A percentile compares a stretch with the other conserved stretches of the same genome.
phyloP scores from a whole-genome alignment of 2,329 filamentous ascomycete species.

The Penicillium sp. region DNA sequence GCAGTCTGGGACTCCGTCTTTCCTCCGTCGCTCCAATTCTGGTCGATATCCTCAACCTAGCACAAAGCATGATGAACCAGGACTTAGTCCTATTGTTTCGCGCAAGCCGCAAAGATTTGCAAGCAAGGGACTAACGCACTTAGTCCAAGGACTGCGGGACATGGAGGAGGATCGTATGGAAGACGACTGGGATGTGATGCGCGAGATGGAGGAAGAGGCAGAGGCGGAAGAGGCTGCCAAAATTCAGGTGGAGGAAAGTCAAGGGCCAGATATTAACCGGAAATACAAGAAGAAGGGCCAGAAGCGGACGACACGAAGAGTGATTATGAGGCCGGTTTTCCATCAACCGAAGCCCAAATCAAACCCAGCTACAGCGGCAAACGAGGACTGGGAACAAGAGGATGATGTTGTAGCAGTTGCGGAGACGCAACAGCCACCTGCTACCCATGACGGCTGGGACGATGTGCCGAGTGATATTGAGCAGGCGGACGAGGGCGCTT shows the following conservation, averaged over 20 bases:
- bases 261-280: slow-evolving; percentile 19
- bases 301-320: slow-evolving; percentile 48
- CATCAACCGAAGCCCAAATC: slow-evolving; percentile 30
- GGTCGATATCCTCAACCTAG: slow-evolving; percentile 25
- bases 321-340: slow-evolving; percentile 44
- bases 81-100: slow-evolving; percentile 39
- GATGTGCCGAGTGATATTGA: slow-evolving; percentile 11
- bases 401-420: slow-evolving; percentile 31
- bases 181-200: slow-evolving; percentile 45
- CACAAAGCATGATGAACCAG: slow-evolving; percentile 12
- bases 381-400: slow-evolving; percentile 22
- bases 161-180: slow-evolving; percentile 44
- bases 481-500: slow-evolving; percentile 17
- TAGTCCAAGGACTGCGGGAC: slow-evolving; percentile 41
- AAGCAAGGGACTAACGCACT: slow-evolving; percentile 39
- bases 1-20: slow-evolving; percentile 39
- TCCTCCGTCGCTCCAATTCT: slow-evolving; percentile 39
- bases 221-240: slow-evolving; percentile 27
- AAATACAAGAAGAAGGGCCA: slow-evolving; percentile 51
- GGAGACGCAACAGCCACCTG: slow-evolving; percentile 28
- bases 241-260: slow-evolving; percentile 39
- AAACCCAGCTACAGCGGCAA: slow-evolving; percentile 17
- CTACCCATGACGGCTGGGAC: slow-evolving; percentile 10
- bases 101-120: slow-evolving; percentile 38
- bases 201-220: slow-evolving; percentile 44